Base-by-base conservation (phyloP, 1,139 yeast genomes). In the Suhomyces taliae region DNA sequence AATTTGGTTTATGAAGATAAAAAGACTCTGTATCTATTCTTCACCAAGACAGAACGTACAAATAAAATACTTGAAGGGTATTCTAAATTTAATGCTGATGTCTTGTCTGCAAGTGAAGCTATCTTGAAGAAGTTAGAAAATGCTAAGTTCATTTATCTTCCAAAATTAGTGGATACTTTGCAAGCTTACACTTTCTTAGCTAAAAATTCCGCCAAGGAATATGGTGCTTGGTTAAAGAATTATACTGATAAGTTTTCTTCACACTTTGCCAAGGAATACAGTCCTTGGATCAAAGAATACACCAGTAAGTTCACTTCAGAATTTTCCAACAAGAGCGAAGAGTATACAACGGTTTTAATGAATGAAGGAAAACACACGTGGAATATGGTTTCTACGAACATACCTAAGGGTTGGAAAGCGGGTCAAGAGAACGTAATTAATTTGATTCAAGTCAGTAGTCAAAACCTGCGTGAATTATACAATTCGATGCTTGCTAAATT, bases 1-100 rank as follows among this genome's bases (percentile, higher is more conserved):
- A 36, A 26, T n/a, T 26, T 39, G 6, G 10, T 58, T 27, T 59
- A 57, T 43, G 60, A 59, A 41, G 49, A 48, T 11, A 35, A 36
- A 39, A 34, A 41, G 38, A 34, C 37, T 32, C 44, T 15, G 36
- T 45, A 40, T 37, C 41, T 42, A 14, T 41, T 48, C 33, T 48
- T 45, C 19, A 35, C 51, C 19, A 45, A 39, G 38, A 50, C 47
- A 36, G 44, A 29, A 32, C 39, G 41, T 31, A 45, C 43, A 7
- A 48, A 44, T 34, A 40, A 39, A 44, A 6, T 45, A 6, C 9
- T 34, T 19, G 32, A 39, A n/a, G 8, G 12, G 6, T 37, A 27
- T 14, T 36, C 41, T 26, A 24, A 43, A 19, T 24, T 37, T n/a
- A 36, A 26, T 37, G 11, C 39, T 26, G 27, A 27, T 33, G 14